Evolutionary conservation across 2,329 filamentous ascomycete species (phyloP).

Genomic region (Rutstroemia sp.): DNA sequence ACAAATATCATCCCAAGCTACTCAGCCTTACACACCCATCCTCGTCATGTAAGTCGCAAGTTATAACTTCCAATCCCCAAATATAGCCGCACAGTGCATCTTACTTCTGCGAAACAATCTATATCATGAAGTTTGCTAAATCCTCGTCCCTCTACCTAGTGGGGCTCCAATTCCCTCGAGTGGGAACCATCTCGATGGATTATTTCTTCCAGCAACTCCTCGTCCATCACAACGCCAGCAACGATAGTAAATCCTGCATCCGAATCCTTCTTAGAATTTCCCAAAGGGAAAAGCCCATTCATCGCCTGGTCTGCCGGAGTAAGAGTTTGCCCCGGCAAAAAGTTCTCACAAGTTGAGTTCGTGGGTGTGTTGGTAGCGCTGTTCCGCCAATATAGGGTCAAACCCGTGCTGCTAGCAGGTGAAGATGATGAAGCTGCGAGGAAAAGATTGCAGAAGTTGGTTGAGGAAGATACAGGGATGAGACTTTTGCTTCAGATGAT

Average conservation of each 20-base stretch:
- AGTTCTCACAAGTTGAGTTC: too few relatives aligned
- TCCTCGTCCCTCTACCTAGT: not conserved
- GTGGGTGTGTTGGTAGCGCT: too few relatives aligned
- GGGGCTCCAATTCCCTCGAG: not conserved
- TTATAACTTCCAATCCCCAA: not conserved
- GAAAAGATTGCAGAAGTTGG: too few relatives aligned
- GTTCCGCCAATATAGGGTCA: too few relatives aligned
- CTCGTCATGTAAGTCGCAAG: not conserved
- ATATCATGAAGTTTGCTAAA: too few relatives aligned
- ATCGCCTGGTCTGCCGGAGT: not conserved
- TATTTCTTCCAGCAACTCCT: not conserved
- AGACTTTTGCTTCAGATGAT: too few relatives aligned
- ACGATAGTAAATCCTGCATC: not conserved
- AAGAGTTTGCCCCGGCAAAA: too few relatives aligned
- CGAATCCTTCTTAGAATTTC: not conserved
- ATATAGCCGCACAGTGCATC: not conserved
- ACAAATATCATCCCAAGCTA: conserved; percentile 4
- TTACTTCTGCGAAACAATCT: too few relatives aligned
- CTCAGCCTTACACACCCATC: not conserved
- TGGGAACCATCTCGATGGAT: conserved; percentile 4
- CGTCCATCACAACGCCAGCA: not conserved
- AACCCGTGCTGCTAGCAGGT: too few relatives aligned
- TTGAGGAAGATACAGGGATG: too few relatives aligned
- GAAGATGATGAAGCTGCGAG: too few relatives aligned
- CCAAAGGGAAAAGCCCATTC: not conserved